A percentile compares a stretch with the other conserved stretches of the same genome.
phyloP scores from a whole-genome alignment of 495 filamentous ascomycete species.

The Corynascus novoguineensis region DNA sequence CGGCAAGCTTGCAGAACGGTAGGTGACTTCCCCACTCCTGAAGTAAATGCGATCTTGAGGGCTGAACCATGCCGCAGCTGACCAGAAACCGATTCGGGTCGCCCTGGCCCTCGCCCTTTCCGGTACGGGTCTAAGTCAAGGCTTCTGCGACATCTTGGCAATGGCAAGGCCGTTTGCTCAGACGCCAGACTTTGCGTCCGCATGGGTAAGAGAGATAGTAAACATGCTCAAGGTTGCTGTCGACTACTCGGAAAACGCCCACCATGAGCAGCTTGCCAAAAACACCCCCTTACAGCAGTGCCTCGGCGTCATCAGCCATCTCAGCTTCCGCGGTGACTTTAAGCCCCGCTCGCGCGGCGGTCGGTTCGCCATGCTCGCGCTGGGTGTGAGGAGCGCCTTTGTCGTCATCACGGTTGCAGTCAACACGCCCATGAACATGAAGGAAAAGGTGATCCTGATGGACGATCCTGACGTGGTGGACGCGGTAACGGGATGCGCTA shows the following conservation, averaged over 20 bases:
- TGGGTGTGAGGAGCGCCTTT: conserved; percentile 66
- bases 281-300: conserved; percentile 62
- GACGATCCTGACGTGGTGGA: conserved; percentile 60
- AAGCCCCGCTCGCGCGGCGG: conserved; percentile 55
- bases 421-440: conserved; percentile 36
- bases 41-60: background rate
- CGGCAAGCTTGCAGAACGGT: conserved; percentile 40
- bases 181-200: conserved; percentile 45
- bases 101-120: conserved; percentile 32
- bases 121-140: conserved; percentile 49
- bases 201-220: conserved; percentile 59
- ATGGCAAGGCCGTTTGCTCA: conserved; percentile 50
- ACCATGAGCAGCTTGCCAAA: conserved; percentile 64
- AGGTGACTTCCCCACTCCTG: conserved; percentile 14
- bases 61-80: conserved; percentile 22
- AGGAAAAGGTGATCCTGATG: conserved; percentile 47
- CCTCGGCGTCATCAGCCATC: conserved; percentile 62
- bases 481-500: conserved; percentile 49
- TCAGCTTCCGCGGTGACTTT: conserved; percentile 59
- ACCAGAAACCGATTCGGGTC: conserved; percentile 38
- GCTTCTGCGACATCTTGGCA: conserved; percentile 65
- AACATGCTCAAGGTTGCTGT: conserved; percentile 59
- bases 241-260: conserved; percentile 62
- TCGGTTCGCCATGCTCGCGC: conserved; percentile 66
- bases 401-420: conserved; percentile 60